Evolutionary conservation across 2,329 filamentous ascomycete species (phyloP), one percentile per base, ranked within the genome.

Genomic region (Thermothelomyces thermophilus): DNA sequence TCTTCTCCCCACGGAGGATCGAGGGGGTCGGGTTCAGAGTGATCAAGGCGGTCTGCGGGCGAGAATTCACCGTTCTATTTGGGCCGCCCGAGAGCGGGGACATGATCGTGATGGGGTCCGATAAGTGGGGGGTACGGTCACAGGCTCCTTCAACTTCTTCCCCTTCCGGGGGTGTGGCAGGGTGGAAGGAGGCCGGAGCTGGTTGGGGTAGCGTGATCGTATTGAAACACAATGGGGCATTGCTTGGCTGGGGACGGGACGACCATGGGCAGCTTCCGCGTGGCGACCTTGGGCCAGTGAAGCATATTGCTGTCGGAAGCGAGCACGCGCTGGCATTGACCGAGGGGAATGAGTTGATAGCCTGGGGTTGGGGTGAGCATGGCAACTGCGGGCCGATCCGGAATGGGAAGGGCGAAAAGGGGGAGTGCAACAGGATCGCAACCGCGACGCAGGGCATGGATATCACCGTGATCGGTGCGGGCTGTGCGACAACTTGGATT

Each of bases 361-460:
- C 87, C 1, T 97, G 91, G 89, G 93, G 93, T 17, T 98, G 93
- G 93, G 90, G 90, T 2, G 91, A 97, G 68, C 93, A 98, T 69
- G 93, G 93, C 1, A 98, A 98, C 65, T 98, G 93, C 65, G 93
- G 93, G 3, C 79, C 81, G 31, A 72, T 77, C 11, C 79, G 82
- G 54, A 70, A 75, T 16, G 71, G 76, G 54, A 82, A 80, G 43
- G 80, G 87, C 66, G 82, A 90, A 40, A 84, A 83, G 56, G 84
- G 78, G 9, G 74, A 73, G 52, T 87, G 78, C 73, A 90, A 84
- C 62, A 69, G 79, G 51, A 78, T 94, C 62, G 75, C 76, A 19
- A 77, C 81, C 40, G 73, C 56, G 74, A 75, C 61, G 68, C 82
- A 42, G 4, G 70, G 67, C 9, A 73, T 70, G 49, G 69, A 70